Conservation (phyloP, 2,329 filamentous ascomycete genomes). For the Madurella fahalii region DNA sequence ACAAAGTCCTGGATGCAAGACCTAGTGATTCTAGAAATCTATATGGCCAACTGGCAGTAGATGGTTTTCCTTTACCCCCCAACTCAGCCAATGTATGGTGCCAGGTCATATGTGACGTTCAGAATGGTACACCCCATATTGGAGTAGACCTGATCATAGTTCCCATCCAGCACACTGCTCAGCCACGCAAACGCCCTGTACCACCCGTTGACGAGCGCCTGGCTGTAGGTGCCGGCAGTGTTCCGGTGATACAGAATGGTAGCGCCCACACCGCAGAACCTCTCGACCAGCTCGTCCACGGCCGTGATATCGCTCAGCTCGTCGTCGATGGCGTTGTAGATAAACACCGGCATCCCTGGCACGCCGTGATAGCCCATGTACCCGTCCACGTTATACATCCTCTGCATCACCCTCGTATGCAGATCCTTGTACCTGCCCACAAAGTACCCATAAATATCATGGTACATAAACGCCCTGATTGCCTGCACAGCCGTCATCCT, state of each 20-base stretch:
- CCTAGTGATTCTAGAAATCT: too few species aligned
- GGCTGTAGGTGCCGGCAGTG: constrained; percentile 37
- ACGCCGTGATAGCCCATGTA: constrained; percentile 36
- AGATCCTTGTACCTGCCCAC: constrained; percentile 31
- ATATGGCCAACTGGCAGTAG: not conserved
- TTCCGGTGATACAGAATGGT: constrained; percentile 44
- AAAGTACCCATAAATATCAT: constrained; percentile 41
- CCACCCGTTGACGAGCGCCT: constrained; percentile 28
- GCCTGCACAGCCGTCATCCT: constrained; percentile 28
- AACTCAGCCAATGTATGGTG: constrained; percentile 13
- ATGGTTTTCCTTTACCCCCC: not conserved
- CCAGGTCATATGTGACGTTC: constrained; percentile 17
- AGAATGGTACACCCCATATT: constrained; percentile 18
- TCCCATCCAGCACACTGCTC: constrained; percentile 18
- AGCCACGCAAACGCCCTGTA: constrained; percentile 25
- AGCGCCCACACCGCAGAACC: constrained; percentile 39
- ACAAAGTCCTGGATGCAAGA: too few species aligned
- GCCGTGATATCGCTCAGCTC: constrained; percentile 39
- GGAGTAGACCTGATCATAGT: constrained; percentile 11
- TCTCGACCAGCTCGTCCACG: constrained; percentile 37
- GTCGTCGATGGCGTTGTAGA: constrained; percentile 45
- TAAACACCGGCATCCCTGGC: constrained; percentile 43
- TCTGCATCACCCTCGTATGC: constrained; percentile 22
- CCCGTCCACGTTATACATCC: constrained; percentile 31
- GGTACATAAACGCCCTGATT: constrained; percentile 27